phyloP scores from a whole-genome alignment of 2,329 filamentous ascomycete genomes.

The Clonostachys byssicola region DNA sequence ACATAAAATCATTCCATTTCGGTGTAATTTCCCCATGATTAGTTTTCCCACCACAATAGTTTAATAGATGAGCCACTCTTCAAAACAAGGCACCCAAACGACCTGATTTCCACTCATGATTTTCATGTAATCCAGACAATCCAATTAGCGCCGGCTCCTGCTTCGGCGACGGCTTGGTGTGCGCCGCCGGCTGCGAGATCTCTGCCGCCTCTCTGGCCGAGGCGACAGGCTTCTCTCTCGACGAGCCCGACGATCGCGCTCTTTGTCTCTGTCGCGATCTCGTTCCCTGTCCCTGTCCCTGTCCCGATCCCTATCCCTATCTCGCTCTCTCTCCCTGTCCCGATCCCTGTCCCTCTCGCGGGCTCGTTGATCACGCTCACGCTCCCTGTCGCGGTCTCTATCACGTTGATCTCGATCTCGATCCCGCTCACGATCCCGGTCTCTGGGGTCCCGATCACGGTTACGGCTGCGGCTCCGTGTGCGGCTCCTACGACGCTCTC shows the following conservation, averaged over 20 bases:
- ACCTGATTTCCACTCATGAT: too few species aligned
- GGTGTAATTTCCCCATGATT: too few species aligned
- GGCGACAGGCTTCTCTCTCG: conserved; percentile 25
- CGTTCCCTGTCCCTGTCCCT: conserved; percentile 24
- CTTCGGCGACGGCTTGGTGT: conserved; percentile 19
- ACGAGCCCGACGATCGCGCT: conserved; percentile 23
- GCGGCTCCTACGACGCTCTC: conserved; percentile 21
- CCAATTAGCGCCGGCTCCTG: not conserved
- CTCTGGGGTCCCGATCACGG: conserved; percentile 11
- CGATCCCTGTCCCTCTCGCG: conserved; percentile 24
- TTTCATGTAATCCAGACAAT: too few species aligned
- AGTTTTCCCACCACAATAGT: too few species aligned
- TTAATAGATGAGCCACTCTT: too few species aligned
- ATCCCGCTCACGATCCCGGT: conserved; percentile 12
- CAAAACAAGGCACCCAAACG: too few species aligned
- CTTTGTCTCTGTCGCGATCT: conserved; percentile 34
- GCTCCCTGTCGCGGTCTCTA: conserved; percentile 26
- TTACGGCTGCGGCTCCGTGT: conserved; percentile 24
- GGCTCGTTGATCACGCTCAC: conserved; percentile 17
- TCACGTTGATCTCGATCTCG: conserved; percentile 32
- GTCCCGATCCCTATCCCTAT: conserved; percentile 34
- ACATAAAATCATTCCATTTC: not conserved
- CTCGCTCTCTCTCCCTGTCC: conserved; percentile 15
- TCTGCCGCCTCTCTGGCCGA: conserved; percentile 24
- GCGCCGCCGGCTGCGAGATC: conserved; percentile 32